phyloP scores from a whole-genome alignment of 257 asterid genomes.

The Haberlea rhodopensis region DNA sequence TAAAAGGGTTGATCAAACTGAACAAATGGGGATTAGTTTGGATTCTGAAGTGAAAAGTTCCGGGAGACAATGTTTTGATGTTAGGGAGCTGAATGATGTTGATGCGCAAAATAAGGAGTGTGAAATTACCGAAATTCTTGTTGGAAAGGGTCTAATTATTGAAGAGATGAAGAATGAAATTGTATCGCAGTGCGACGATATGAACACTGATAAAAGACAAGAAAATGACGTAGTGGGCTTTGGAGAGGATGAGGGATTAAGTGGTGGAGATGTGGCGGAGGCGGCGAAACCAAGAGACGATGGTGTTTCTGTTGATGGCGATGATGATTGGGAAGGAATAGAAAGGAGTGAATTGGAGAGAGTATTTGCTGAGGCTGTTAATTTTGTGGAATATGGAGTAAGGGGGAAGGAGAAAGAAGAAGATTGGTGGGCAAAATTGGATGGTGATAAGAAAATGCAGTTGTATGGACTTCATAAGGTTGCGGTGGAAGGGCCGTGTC shows the following conservation, averaged over 20 bases:
- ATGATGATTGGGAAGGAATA: conserved; percentile 93
- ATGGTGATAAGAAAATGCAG: conserved; percentile 55
- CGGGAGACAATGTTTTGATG: conserved; percentile 19
- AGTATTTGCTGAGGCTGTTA: conserved; percentile 68
- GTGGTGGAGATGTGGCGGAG: conserved; percentile 26
- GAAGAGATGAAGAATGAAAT: conserved; percentile 18
- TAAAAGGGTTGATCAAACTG: conserved; percentile 29
- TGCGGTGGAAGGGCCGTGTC: conserved; percentile 87
- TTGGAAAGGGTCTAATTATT: conserved; percentile 10
- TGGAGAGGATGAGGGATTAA: conserved; percentile 19
- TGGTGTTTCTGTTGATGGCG: conserved; percentile 30
- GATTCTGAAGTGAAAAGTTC: conserved; percentile 20
- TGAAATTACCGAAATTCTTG: conserved; percentile 14
- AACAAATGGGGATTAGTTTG: conserved; percentile 21
- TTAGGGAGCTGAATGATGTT: conserved; percentile 14
- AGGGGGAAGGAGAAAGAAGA: conserved; percentile 33
- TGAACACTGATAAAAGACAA: conserved; percentile 25
- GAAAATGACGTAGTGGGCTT: conserved; percentile 13
- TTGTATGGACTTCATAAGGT: conserved; percentile 75
- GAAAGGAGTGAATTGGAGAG: conserved; percentile 90
- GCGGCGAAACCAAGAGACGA: conserved; percentile 16
- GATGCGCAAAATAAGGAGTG: conserved; percentile 22
- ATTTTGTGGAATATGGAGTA: conserved; percentile 55
- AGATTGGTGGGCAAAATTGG: conserved; percentile 38
- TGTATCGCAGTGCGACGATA: conserved; percentile 22